Evolutionary conservation across 164 flowering plant genomes (phyloP).

Genomic region (Magnolia changhungtana): DNA sequence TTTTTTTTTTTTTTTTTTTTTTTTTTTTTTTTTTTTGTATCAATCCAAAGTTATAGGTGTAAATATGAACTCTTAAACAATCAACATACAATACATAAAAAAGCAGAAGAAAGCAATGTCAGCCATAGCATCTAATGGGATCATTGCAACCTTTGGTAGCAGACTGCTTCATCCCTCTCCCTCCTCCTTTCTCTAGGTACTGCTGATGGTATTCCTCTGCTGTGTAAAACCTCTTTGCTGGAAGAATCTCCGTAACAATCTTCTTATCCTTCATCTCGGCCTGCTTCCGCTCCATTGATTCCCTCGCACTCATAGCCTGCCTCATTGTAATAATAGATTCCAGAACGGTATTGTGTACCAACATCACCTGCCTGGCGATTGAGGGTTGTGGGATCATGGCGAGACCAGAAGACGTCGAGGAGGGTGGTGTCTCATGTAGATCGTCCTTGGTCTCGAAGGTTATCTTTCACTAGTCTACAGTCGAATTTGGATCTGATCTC

Average conservation of each 20-base stretch:
- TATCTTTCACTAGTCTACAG: too few relatives aligned
- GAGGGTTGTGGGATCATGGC: too few relatives aligned
- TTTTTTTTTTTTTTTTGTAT: too few relatives aligned
- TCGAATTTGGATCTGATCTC: too few relatives aligned
- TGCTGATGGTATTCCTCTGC: conserved; percentile 79
- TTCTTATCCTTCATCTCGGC: conserved; percentile 34
- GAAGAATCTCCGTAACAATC: conserved; percentile 71
- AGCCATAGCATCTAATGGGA: conserved; percentile 81
- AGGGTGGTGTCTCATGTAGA: too few relatives aligned
- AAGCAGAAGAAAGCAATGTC: conserved; percentile 2
- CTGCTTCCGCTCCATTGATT: conserved; percentile 64
- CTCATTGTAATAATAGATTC: conserved; percentile 73
- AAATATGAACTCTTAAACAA: too few relatives aligned
- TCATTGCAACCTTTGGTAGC: conserved; percentile 79
- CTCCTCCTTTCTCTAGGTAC: conserved; percentile 62
- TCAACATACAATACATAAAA: too few relatives aligned
- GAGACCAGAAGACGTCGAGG: too few relatives aligned
- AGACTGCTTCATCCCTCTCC: conserved; percentile 51
- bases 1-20: too few relatives aligned
- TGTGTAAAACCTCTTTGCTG: conserved; percentile 62
- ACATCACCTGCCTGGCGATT: conserved; percentile 60
- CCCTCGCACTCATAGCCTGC: conserved; percentile 53
- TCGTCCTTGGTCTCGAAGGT: too few relatives aligned
- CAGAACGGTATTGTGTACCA: conserved; percentile 81
- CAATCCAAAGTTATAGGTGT: too few relatives aligned